These are phyloP conservation scores for Uronychia setigera DNA, from an alignment of 73 alveolate species.

Conservation along the genomic window DNA sequence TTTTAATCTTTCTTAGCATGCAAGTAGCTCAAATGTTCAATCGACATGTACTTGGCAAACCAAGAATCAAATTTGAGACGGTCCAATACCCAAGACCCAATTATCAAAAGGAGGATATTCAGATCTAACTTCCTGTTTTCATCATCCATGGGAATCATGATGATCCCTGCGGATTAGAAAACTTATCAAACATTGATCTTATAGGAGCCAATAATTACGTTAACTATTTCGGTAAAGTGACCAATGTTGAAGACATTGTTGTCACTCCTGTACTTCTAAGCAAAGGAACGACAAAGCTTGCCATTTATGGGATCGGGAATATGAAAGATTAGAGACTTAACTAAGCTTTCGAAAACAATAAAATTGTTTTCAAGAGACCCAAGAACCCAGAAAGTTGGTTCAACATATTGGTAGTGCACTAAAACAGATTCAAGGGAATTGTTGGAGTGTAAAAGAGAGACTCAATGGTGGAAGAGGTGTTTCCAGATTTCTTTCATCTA, in stretches of 20 bases:
- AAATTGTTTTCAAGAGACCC: slow-evolving; percentile 85
- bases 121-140: slow-evolving; percentile 92
- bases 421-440: slow-evolving; percentile 93
- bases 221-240: slow-evolving; percentile 92
- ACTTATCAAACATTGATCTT: slow-evolving; percentile 86
- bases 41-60: slow-evolving; percentile 92
- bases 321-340: slow-evolving; percentile 94
- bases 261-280: slow-evolving; percentile 86
- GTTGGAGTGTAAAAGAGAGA: slow-evolving; percentile 79
- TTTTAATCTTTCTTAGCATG: no score
- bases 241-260: slow-evolving; percentile 77
- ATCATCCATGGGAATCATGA: slow-evolving; percentile 98
- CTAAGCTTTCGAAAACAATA: slow-evolving; percentile 80
- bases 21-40: slow-evolving; percentile 79
- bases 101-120: slow-evolving; percentile 76
- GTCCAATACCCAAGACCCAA: slow-evolving; percentile 75
- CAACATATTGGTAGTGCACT: slow-evolving; percentile 92
- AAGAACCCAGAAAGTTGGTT: slow-evolving; percentile 75
- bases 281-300: slow-evolving; percentile 89
- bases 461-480: slow-evolving; percentile 74
- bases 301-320: slow-evolving; percentile 97
- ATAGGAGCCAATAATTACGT: slow-evolving; percentile 79
- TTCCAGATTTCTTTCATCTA: slow-evolving; percentile 86
- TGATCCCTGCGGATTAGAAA: slow-evolving; percentile 93
- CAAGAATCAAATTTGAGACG: slow-evolving; percentile 71